Evolutionary conservation across 2,329 filamentous ascomycete genomes (phyloP).

Genomic region (Aspergillus quadricinctus): DNA sequence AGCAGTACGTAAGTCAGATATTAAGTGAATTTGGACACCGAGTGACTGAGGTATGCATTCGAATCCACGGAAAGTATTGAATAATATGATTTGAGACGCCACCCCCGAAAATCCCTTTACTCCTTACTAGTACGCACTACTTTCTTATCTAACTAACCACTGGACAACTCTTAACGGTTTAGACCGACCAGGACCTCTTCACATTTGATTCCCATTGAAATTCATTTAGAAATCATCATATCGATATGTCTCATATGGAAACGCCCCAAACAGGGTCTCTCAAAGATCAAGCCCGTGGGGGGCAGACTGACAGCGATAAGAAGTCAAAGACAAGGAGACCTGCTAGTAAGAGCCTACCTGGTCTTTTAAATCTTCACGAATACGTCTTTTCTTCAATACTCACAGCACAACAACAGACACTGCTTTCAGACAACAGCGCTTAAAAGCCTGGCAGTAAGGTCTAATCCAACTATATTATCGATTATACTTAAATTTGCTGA

Average conservation of each 20-base stretch:
- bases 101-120: neutral
- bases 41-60: neutral
- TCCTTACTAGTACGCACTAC: neutral
- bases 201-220: neutral
- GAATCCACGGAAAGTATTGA: neutral
- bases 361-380: neutral
- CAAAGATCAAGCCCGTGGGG: constrained; percentile 41
- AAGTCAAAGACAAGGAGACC: constrained; percentile 90
- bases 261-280: constrained; percentile 39
- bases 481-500: constrained; percentile 6
- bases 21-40: neutral
- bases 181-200: neutral
- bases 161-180: neutral
- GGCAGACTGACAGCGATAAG: constrained; percentile 50
- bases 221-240: neutral
- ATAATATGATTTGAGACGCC: neutral
- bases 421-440: constrained; percentile 89
- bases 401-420: constrained; percentile 61
- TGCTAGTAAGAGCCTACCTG: constrained; percentile 60
- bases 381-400: constrained; percentile 11
- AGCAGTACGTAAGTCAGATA: neutral
- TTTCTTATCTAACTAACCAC: neutral
- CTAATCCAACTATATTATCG: constrained; percentile 1
- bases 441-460: constrained; percentile 97
- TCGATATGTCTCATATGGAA: constrained; percentile 42